Evolutionary conservation across 495 filamentous ascomycete species (phyloP).

Genomic region (Annulohypoxylon maeteangense): DNA sequence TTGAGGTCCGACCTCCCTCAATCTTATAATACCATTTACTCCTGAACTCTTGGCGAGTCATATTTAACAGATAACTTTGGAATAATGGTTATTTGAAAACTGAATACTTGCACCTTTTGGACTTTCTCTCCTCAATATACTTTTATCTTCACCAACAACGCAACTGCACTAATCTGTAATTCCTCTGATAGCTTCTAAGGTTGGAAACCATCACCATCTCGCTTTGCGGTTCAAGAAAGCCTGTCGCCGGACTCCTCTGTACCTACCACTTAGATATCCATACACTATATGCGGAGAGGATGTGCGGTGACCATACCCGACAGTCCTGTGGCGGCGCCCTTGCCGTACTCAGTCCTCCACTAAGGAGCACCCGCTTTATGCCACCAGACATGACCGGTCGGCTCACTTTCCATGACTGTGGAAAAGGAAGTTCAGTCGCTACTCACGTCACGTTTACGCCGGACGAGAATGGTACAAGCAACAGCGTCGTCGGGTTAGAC

Average conservation of each 20-base stretch:
- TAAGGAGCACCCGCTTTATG: constrained; percentile 10
- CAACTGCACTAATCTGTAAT: not conserved
- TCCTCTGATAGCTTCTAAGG: not conserved
- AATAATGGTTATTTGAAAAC: not conserved
- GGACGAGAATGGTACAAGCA: constrained; percentile 13
- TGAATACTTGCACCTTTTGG: constrained; percentile 1
- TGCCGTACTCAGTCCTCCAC: constrained; percentile 42
- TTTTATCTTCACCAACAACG: not conserved
- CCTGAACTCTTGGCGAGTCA: constrained; percentile 2
- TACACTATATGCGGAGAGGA: constrained; percentile 13
- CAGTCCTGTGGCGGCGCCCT: constrained; percentile 45
- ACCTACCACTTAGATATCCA: not conserved
- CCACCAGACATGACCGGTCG: constrained; percentile 25
- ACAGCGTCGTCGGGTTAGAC: constrained; percentile 5
- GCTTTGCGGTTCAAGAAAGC: not conserved
- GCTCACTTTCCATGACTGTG: constrained; percentile 45
- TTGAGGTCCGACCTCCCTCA: constrained; percentile 21
- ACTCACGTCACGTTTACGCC: constrained; percentile 41
- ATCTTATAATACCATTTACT: not conserved
- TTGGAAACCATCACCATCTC: not conserved
- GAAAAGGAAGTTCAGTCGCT: constrained; percentile 34
- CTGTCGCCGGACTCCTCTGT: not conserved
- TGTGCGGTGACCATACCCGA: constrained; percentile 41
- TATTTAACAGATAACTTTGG: not conserved
- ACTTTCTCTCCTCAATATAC: not conserved